Conservation (phyloP, 1,284 basidiomycete genomes). For the Tilletia horrida region DNA sequence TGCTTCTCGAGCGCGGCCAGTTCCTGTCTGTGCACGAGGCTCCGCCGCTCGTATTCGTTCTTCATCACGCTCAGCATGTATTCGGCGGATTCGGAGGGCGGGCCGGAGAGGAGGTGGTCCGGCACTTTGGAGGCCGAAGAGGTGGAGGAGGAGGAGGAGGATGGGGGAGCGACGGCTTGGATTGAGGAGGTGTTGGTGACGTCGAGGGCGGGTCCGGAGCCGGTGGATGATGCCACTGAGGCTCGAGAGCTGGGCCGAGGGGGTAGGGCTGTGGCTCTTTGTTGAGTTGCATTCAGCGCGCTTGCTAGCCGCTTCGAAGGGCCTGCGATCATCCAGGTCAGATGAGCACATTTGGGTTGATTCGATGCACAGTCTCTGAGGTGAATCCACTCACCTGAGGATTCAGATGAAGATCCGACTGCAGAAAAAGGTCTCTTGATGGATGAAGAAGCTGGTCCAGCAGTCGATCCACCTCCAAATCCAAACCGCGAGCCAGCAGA, state of each 20-base stretch:
- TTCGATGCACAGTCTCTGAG: no score
- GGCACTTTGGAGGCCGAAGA: not conserved
- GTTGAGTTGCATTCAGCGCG: no score
- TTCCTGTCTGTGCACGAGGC: not conserved
- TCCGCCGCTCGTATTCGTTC: conserved; percentile 13
- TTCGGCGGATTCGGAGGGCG: conserved; percentile 15
- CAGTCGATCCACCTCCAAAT: no score
- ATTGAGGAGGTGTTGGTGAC: not conserved
- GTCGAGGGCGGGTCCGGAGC: not conserved
- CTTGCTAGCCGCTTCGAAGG: not conserved
- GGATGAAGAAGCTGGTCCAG: no score
- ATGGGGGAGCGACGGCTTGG: not conserved
- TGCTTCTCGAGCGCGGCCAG: not conserved
- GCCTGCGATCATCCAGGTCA: no score
- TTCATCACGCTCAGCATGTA: conserved; percentile 5
- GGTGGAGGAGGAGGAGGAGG: not conserved
- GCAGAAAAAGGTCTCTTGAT: no score
- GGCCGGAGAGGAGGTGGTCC: conserved; percentile 11
- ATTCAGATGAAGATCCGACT: no score
- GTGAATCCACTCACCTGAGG: no score
- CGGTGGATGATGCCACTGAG: not conserved
- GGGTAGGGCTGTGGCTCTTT: no score
- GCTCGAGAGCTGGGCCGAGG: conserved; percentile 7
- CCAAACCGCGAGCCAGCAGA: no score
- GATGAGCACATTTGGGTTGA: no score